Percentiles rank a stretch among this genome's conserved stretches.
Conservation (phyloP, 2,329 filamentous ascomycete species). For the Botrytis galanthina region DNA sequence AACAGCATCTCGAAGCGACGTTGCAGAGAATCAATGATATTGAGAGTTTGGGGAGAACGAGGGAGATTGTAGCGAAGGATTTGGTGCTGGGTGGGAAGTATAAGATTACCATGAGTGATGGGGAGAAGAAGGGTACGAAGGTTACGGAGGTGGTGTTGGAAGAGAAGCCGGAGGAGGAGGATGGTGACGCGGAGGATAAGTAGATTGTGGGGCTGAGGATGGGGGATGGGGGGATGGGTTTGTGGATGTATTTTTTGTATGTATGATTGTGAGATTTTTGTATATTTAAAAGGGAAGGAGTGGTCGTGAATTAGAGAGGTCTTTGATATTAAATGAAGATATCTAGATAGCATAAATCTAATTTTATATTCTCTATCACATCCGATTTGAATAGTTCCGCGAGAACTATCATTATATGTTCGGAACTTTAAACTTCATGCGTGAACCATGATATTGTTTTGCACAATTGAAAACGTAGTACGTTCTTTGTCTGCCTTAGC, state of each 20-base stretch:
- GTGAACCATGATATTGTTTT: not conserved
- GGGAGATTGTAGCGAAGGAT: constrained; percentile 94
- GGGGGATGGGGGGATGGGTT: not conserved
- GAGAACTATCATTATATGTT: not conserved
- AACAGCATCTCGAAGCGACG: constrained; percentile 77
- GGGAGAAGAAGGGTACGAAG: constrained; percentile 30
- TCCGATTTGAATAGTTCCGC: not conserved
- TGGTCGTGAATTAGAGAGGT: not conserved
- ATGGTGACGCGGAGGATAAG: not conserved
- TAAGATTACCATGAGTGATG: constrained; percentile 48
- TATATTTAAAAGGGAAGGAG: not conserved
- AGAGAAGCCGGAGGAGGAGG: constrained; percentile 22
- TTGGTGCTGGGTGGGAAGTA: constrained; percentile 83
- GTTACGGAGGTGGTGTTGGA: constrained; percentile 34
- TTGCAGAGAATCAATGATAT: constrained; percentile 86
- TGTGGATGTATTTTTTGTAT: not conserved
- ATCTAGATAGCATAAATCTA: not conserved
- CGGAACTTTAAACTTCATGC: fast-evolving
- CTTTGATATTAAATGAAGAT: not conserved
- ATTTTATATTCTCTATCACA: not conserved
- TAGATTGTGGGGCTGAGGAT: not conserved
- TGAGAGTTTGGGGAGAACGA: constrained; percentile 88
- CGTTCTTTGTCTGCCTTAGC: not conserved
- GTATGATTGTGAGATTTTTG: not conserved
- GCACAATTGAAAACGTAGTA: not conserved